Conservation (phyloP, 2,329 filamentous ascomycete genomes). For the Venturia nashicola region DNA sequence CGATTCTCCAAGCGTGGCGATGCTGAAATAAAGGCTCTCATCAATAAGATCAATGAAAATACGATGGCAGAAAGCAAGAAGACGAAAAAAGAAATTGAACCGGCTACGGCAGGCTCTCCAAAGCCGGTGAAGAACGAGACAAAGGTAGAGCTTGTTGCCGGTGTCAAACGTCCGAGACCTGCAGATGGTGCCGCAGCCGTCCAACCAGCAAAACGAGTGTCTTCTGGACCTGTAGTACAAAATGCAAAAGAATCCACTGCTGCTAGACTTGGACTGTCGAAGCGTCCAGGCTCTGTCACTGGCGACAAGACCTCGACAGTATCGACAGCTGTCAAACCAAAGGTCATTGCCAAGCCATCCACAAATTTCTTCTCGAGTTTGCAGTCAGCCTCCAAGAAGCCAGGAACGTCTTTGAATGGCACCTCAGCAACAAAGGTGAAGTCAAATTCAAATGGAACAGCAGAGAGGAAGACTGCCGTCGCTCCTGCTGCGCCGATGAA, state of each 20-base stretch:
- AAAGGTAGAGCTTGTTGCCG: conserved; percentile 10
- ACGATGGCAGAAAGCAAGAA: conserved; percentile 20
- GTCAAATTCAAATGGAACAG: conserved; percentile 12
- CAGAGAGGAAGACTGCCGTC: conserved; percentile 18
- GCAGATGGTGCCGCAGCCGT: conserved; percentile 9
- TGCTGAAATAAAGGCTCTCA: conserved; percentile 48
- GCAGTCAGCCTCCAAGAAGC: conserved; percentile 34
- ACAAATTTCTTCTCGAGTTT: conserved; percentile 33
- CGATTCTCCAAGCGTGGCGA: conserved; percentile 54
- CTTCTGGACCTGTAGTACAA: conserved; percentile 11
- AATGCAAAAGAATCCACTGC: conserved; percentile 10
- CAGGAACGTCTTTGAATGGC: conserved; percentile 16
- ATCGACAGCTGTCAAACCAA: conserved; percentile 18
- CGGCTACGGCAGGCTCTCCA: neutral
- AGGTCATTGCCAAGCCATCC: conserved; percentile 18
- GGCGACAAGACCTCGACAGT: neutral
- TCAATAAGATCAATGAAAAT: conserved; percentile 42
- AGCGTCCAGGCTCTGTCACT: neutral
- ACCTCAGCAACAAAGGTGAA: conserved; percentile 14
- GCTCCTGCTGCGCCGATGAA: conserved; percentile 16
- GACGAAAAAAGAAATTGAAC: conserved; percentile 4
- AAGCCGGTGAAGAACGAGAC: neutral
- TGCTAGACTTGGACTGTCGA: conserved; percentile 1
- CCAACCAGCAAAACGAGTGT: conserved; percentile 23
- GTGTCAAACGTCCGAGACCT: conserved; percentile 14